Percentiles rank a stretch among this genome's conserved stretches.
These are phyloP conservation scores for Plenodomus biglobosus DNA, from an alignment of 2,329 filamentous ascomycete species.

Conservation along the genomic window DNA sequence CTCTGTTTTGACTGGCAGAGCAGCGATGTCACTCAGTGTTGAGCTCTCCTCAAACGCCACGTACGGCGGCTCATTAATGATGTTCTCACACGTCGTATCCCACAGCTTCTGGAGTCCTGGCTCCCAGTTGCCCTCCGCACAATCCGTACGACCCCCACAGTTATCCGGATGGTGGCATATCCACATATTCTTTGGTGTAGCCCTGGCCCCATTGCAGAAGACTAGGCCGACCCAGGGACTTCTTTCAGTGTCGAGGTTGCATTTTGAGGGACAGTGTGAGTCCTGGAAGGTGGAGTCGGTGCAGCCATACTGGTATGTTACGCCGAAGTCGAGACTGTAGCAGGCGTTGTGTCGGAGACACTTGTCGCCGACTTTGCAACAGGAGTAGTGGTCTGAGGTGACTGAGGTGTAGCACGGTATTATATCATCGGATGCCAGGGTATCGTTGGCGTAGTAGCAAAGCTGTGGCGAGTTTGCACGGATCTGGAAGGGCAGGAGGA, in stretches of 20 bases:
- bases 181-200: background rate
- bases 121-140: background rate
- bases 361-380: background rate
- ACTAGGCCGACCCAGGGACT: background rate
- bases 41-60: background rate
- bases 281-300: background rate
- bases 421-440: background rate
- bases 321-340: background rate
- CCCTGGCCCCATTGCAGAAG: background rate
- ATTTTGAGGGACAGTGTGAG: background rate
- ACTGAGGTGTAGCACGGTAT: background rate
- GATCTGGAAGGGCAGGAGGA: background rate
- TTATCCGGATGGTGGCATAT: background rate
- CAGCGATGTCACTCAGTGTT: conserved; percentile 1
- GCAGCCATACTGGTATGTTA: background rate
- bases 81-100: background rate
- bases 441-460: background rate
- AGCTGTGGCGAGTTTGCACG: background rate
- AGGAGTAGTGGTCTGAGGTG: background rate
- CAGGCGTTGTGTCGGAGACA: background rate
- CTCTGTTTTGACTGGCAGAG: background rate
- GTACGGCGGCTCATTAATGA: conserved; percentile 1
- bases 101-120: background rate
- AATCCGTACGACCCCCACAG: background rate
- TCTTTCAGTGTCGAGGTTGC: background rate